These are phyloP conservation scores for Aspergillus proliferans DNA, from an alignment of 2,329 filamentous ascomycete species.

Conservation along the genomic window DNA sequence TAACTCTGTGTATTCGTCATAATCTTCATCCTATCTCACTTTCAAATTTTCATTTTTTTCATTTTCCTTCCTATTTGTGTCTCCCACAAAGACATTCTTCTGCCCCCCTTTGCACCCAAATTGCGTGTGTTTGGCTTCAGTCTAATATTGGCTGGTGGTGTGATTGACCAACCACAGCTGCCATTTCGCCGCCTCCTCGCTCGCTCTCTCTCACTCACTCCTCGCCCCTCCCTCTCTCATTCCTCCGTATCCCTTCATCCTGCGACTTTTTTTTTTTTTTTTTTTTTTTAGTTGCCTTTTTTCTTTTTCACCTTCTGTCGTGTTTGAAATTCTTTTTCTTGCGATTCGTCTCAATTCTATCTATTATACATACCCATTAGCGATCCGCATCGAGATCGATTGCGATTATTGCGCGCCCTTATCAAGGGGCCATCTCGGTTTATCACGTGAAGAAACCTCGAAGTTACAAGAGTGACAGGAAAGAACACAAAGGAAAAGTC, in stretches of 20 bases:
- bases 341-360: neutral
- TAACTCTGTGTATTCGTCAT: constrained; percentile 1
- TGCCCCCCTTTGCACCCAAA: neutral
- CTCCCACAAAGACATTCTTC: constrained; percentile 3
- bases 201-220: constrained; percentile 1
- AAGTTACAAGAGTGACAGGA: neutral
- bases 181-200: neutral
- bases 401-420: neutral
- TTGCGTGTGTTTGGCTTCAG: no score
- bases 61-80: neutral
- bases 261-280: neutral
- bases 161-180: neutral
- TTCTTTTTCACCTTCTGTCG: neutral
- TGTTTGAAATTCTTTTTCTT: neutral
- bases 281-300: neutral
- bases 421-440: neutral
- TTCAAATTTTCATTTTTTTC: constrained; percentile 1
- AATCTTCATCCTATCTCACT: neutral
- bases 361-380: neutral
- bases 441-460: neutral
- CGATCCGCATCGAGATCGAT: neutral
- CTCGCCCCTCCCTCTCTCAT: constrained; percentile 1
- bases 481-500: neutral
- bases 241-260: neutral
- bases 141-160: neutral